phyloP scores from a whole-genome alignment of 768 basidiomycete genomes.

The Naganishia vaughanmartiniae region DNA sequence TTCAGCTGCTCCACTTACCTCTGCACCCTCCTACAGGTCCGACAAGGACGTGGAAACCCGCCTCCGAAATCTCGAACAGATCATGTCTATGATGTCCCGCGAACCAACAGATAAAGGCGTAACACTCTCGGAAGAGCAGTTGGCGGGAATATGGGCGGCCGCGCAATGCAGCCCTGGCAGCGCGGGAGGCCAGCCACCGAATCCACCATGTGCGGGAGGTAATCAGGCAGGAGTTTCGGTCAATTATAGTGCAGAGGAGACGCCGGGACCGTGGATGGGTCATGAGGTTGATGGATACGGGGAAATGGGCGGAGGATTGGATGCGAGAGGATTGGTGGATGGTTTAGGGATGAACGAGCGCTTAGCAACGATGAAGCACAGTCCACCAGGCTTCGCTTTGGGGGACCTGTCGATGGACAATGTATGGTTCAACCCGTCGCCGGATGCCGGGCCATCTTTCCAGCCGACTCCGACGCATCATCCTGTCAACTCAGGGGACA shows the following conservation, averaged over 20 bases:
- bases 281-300: not conserved
- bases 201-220: not conserved
- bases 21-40: not conserved
- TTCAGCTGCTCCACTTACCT: not conserved
- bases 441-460: not conserved
- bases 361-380: not conserved
- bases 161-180: conserved; percentile 7
- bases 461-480: not conserved
- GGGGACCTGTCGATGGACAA: not conserved
- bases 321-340: not conserved
- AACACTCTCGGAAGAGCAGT: conserved; percentile 26
- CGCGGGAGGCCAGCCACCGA: not conserved
- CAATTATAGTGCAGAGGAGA: not conserved
- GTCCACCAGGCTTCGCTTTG: not conserved
- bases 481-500: not conserved
- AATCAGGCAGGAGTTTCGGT: not conserved
- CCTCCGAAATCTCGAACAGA: conserved; percentile 33
- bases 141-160: conserved; percentile 28
- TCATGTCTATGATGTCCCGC: conserved; percentile 32
- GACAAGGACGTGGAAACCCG: conserved; percentile 31
- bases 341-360: not conserved
- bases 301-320: not conserved
- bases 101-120: conserved; percentile 1
- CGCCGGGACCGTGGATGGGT: not conserved
- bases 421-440: not conserved